Base-by-base conservation (phyloP, 2,329 filamentous ascomycete genomes). In the Pleurostoma richardsiae region DNA sequence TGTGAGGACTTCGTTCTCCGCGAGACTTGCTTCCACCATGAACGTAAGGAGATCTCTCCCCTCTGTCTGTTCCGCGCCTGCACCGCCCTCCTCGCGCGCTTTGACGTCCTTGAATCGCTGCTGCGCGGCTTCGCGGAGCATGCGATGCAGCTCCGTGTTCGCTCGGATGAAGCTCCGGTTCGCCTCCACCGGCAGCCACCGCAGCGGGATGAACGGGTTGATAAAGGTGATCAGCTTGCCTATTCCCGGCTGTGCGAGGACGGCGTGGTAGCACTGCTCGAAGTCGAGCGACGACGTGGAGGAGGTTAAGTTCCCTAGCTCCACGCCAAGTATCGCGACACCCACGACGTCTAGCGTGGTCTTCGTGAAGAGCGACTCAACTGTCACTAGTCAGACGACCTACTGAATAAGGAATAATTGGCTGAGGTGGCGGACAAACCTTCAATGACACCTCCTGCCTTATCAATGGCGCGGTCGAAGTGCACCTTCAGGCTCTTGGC, bases 111-210 rank as follows among this genome's bases (percentile, higher is more conserved):
- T 44, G 28, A 49, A 45, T 19, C 65, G 57, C 47, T 59, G 45
- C 41, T 55, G 49, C 28, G 65, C 61, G 11, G 66, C 56, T 3
- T 62, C 53, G 3, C 58, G 54, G 4, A 71, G 51, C 44, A 68
- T 64, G 30, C 50, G 47, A n/a, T 61, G 57, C 8, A 72, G 57
- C 41, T 62, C 56, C 2, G 49, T 43, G 19, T 60, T 63, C 2
- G 66, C 65, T 3, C 44, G 45, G n/a, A 68, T 49, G 49, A 71
- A 73, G 4, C 48, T 53, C 5, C 53, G 57, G 47, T 74, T 74
- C 2, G 66, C 65, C 40, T 64, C 46, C 1, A 72, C 36, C 0
- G 70, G 70, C 4, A 72, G 51, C 56, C 67, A 63, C 1, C 51
- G 48, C 30, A 53, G 31, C 0, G 54, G 54, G 3, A 54, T 4